These are phyloP conservation scores for Luffa acutangula DNA, from an alignment of 306 rosid genomes.

Conservation along the genomic window DNA sequence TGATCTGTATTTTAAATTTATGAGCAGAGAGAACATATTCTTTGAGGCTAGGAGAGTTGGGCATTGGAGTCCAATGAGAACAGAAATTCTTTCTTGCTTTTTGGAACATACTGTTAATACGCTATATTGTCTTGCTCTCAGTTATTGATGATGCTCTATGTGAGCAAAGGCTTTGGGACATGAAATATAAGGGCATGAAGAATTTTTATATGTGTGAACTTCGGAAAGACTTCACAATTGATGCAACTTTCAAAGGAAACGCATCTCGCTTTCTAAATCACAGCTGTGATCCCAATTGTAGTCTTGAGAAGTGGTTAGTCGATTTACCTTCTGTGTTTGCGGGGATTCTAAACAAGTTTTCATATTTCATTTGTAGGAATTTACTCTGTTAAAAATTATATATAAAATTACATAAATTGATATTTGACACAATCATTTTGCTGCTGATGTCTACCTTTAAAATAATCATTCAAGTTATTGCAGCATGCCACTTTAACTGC, in stretches of 20 bases:
- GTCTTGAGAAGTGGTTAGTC: constrained; percentile 86
- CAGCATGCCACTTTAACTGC: not conserved
- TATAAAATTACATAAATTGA: not conserved
- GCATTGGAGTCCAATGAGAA: not conserved
- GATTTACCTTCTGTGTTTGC: not conserved
- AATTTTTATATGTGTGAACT: constrained; percentile 93
- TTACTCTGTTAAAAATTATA: not conserved
- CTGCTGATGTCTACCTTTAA: not conserved
- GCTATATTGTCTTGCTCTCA: constrained; percentile 19
- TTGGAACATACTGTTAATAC: not conserved
- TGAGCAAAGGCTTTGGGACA: constrained; percentile 83
- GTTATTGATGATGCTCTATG: constrained; percentile 82
- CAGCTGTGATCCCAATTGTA: constrained; percentile 86
- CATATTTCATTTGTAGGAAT: not conserved
- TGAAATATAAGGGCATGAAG: constrained; percentile 63
- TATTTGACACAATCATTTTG: not conserved
- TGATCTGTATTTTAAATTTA: not conserved
- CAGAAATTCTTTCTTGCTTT: not conserved
- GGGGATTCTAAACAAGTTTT: not conserved
- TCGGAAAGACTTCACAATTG: constrained; percentile 88
- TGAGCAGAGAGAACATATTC: not conserved
- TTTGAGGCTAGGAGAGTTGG: not conserved
- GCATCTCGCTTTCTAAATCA: constrained; percentile 79
- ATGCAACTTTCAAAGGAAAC: constrained; percentile 92
- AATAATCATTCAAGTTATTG: not conserved